Base-by-base conservation (phyloP, 495 filamentous ascomycete genomes). In the Aspergillus sparsus region DNA sequence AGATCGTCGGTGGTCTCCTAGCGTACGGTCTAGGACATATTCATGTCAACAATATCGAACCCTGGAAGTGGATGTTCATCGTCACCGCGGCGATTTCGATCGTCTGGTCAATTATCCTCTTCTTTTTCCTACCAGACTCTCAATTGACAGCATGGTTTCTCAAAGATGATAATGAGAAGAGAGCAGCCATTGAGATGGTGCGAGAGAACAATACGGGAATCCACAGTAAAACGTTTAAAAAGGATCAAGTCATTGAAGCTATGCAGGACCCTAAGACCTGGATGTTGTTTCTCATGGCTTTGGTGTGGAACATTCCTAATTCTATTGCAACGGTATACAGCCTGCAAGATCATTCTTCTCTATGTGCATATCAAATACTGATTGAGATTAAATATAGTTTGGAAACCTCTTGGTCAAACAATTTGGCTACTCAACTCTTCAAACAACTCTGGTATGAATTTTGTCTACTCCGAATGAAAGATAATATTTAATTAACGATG, bases 401-500 rank as follows among this genome's bases (percentile, higher is more conserved):
- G n/a, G 37, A 41, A 41, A 8, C 5, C 42, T n/a, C 12, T 45
- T 15, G 8, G 42, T 12, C n/a, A 45, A 1, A 15, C 13, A 45
- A 7, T 45, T 45, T 15, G 42, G 42, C 1, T 45, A n/a, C 42
- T 41, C 37, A 13, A 9, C 37, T 41, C 37, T 41, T 41, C 37
- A 41, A 41, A 41, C 37, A 13, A 41, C 37, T 41, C 37, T 41
- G 37, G 37, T 41, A 41, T n/a, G n/a, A n/a, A n/a, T n/a, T n/a
- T n/a, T n/a, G n/a, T n/a, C n/a, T n/a, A n/a, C n/a, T n/a, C n/a
- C n/a, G n/a, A n/a, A n/a, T n/a, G n/a, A n/a, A 41, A 13, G 9
- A 13, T 1, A 41, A 13, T 41, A 9, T 8, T 41, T 13, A 8
- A 8, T 13, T 41, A 41, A 41, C 9, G n/a, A 15, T 15, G 42